Percentiles rank a stretch among this genome's conserved stretches.
These are phyloP conservation scores for Domatiomyces catenatus DNA, from an alignment of 2,329 filamentous ascomycete genomes.

Conservation along the genomic window DNA sequence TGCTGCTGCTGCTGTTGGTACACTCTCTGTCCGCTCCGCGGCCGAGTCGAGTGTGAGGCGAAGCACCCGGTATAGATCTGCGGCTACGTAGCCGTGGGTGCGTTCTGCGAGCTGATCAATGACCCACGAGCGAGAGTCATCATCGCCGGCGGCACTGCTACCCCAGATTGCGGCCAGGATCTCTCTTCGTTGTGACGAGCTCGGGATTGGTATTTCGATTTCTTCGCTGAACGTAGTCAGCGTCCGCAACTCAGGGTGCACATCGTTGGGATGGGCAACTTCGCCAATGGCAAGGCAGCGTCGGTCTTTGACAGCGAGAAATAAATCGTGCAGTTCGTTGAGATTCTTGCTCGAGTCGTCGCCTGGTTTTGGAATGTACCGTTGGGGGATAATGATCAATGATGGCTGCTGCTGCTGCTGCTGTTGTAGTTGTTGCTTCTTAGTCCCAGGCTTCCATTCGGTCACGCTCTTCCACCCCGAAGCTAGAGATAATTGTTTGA, in stretches of 20 bases:
- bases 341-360: constrained; percentile 22
- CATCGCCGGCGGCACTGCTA: constrained; percentile 34
- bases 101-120: constrained; percentile 50
- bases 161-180: constrained; percentile 51
- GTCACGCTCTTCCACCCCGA: constrained; percentile 58
- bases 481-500: constrained; percentile 47
- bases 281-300: constrained; percentile 60
- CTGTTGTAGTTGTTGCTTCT: too few relatives aligned
- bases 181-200: constrained; percentile 51
- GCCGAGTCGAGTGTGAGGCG: constrained; percentile 28
- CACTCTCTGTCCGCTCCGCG: not conserved
- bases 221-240: constrained; percentile 49
- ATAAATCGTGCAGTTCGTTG: constrained; percentile 26
- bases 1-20: not conserved
- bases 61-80: constrained; percentile 56
- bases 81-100: constrained; percentile 76
- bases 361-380: constrained; percentile 12
- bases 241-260: constrained; percentile 54
- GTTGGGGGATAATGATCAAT: constrained; percentile 9
- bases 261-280: constrained; percentile 54
- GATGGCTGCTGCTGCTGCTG: constrained; percentile 22
- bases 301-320: constrained; percentile 27
- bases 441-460: constrained; percentile 29
- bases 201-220: constrained; percentile 63
- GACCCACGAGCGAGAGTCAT: constrained; percentile 31